Evolutionary conservation across 345 rosid species (phyloP).

Genomic region (Arabidopsis suecica): DNA sequence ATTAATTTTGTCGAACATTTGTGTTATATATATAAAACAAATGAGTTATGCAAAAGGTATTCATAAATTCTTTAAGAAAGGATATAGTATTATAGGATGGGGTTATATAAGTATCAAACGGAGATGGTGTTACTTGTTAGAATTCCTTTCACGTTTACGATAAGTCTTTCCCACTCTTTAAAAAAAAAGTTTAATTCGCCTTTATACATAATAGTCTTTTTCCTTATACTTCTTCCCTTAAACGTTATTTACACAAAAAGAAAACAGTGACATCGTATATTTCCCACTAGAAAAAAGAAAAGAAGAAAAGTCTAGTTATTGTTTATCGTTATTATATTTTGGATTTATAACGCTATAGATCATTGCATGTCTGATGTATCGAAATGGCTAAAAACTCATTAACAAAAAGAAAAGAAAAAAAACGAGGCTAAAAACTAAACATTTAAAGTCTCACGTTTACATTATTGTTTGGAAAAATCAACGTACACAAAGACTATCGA

Average conservation of each 20-base stretch:
- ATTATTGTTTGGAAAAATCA: neutral
- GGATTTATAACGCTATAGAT: neutral
- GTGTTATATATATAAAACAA: neutral
- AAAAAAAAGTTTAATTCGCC: neutral
- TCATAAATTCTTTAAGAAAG: neutral
- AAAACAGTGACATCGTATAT: constrained; percentile 31
- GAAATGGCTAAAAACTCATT: neutral
- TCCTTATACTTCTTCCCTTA: constrained; percentile 7
- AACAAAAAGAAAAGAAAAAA: too few relatives aligned
- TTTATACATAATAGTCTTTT: constrained; percentile 19
- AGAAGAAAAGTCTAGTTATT: neutral
- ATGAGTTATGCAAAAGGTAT: neutral
- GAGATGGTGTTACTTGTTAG: constrained; percentile 40
- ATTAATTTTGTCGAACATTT: neutral
- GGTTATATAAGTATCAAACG: constrained; percentile 19
- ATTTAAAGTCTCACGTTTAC: neutral
- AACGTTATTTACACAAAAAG: constrained; percentile 25
- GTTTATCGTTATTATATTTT: neutral
- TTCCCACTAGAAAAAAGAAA: neutral
- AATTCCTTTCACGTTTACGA: constrained; percentile 38
- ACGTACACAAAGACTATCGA: neutral
- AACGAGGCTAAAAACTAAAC: constrained; percentile 3
- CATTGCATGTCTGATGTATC: neutral
- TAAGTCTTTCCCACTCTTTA: constrained; percentile 39
- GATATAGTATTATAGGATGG: neutral